These are phyloP conservation scores for Cyberlindnera xylosilytica DNA, from an alignment of 805 yeast species.

Conservation along the genomic window DNA sequence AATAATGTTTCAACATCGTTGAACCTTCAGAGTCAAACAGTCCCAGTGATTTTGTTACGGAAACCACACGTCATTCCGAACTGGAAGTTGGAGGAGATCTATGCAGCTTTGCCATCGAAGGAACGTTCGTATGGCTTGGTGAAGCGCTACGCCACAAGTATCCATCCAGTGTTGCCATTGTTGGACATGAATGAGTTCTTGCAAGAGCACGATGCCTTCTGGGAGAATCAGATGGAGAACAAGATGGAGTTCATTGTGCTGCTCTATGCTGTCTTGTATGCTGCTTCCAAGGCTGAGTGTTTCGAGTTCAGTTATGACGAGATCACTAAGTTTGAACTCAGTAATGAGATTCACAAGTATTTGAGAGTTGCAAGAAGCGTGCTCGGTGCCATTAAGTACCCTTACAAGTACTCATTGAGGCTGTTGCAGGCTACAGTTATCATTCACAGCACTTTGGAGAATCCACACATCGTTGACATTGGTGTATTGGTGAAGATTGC, in stretches of 20 bases:
- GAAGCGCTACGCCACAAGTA: conserved; percentile 46
- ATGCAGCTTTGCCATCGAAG: conserved; percentile 43
- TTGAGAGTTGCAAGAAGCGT: conserved; percentile 47
- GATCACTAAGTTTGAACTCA: conserved; percentile 28
- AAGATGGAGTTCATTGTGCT: conserved; percentile 46
- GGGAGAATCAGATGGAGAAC: conserved; percentile 35
- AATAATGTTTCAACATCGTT: conserved; percentile 9
- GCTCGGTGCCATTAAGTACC: conserved; percentile 49
- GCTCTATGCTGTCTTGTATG: conserved; percentile 53
- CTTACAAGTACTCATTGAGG: conserved; percentile 40
- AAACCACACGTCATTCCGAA: conserved; percentile 25
- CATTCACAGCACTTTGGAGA: conserved; percentile 51
- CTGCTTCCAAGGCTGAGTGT: conserved; percentile 56
- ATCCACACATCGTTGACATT: conserved; percentile 53
- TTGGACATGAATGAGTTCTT: conserved; percentile 44
- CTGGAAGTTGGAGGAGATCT: conserved; percentile 32
- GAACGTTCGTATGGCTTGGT: conserved; percentile 45
- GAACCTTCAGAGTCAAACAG: conserved; percentile 24
- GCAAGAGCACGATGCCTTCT: conserved; percentile 45
- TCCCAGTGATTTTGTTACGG: conserved; percentile 26
- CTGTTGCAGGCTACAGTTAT: conserved; percentile 46
- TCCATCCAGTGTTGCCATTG: conserved; percentile 55
- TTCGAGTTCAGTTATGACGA: conserved; percentile 50
- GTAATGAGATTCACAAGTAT: conserved; percentile 47
- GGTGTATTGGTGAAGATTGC: conserved; percentile 55